Evolutionary conservation across 1,139 yeast species (phyloP), one percentile per base, ranked within the genome.

Genomic region (Pichia sp.): DNA sequence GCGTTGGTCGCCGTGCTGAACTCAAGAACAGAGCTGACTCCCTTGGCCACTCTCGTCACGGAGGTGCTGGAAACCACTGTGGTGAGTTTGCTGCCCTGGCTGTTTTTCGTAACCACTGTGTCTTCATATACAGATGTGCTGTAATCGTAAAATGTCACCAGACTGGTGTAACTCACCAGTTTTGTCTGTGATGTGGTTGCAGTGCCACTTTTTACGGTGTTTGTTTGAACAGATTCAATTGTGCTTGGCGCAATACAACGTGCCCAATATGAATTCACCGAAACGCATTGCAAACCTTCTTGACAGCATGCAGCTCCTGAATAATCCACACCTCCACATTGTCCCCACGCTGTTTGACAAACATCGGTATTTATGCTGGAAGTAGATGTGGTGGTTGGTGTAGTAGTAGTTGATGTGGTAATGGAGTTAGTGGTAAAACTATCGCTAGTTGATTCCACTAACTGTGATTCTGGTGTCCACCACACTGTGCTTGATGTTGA

Each of bases 301-400:
- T 48, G 54, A 41, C 65, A 61, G 35, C 61, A 56, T 6, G 56
- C 50, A 3, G 46, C 51, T 10, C 64, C 63, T 2, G 48, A 37
- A 31, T 43, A 58, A 25, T 45, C 57, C 1, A 25, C 31, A 24
- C 64, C 64, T 29, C 65, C 65, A 49, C 64, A 61, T 41, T 60
- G 62, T 9, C 43, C 57, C 49, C 60, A 57, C 5, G 49, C 50
- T 2, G 56, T 35, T 20, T 53, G 55, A 40, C 59, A 50, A n/a
- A 34, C 25, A 14, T 29, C 32, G 14, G 37, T 18, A 2, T 35
- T 13, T 10, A 38, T 31, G 3, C 26, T 13, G 11, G 40, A 13
- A 1, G 38, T 4, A 4, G 32, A 35, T 3, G 45, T 25, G 2
- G 48, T 23, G 18, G 42, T 26, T 8, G 38, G 15, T 4, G 33